Conservation (phyloP, 2,329 filamentous ascomycete genomes). For the Reticulascus tulasneorum region DNA sequence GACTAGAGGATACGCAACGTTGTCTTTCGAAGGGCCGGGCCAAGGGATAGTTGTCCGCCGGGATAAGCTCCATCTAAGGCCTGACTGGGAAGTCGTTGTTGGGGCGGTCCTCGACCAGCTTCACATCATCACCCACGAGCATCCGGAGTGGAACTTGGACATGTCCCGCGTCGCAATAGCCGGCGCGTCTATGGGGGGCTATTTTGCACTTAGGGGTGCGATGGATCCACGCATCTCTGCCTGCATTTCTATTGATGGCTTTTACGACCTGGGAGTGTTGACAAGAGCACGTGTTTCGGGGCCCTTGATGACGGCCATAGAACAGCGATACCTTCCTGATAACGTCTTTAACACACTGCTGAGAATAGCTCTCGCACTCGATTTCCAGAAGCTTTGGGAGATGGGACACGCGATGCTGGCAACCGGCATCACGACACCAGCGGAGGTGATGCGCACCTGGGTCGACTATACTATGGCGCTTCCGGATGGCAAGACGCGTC, state of each 20-base stretch:
- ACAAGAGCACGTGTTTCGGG: conserved; percentile 19
- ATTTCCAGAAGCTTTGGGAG: conserved; percentile 27
- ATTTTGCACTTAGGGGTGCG: conserved; percentile 39
- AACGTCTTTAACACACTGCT: conserved; percentile 21
- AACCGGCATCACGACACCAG: too few species aligned
- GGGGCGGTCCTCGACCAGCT: conserved; percentile 27
- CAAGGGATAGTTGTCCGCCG: conserved; percentile 33
- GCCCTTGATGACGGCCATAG: conserved; percentile 19
- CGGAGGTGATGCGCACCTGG: too few species aligned
- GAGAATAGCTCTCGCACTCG: conserved; percentile 8
- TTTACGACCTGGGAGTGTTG: conserved; percentile 29
- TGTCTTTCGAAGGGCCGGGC: conserved; percentile 43
- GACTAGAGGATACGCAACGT: conserved; percentile 34
- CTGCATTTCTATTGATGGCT: conserved; percentile 32
- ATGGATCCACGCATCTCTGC: conserved; percentile 38
- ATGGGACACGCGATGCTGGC: too few species aligned
- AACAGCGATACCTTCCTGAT: conserved; percentile 19
- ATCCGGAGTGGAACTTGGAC: conserved; percentile 28
- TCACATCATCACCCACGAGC: conserved; percentile 4
- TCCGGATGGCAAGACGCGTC: conserved; percentile 13
- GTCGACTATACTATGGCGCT: conserved; percentile 14
- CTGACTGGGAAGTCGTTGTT: conserved; percentile 34
- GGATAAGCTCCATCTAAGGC: conserved; percentile 24
- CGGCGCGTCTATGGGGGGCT: conserved; percentile 40
- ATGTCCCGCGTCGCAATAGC: conserved; percentile 28